Evolutionary conservation across 768 basidiomycete species (phyloP).

Genomic region (Lactarius akahatsu): DNA sequence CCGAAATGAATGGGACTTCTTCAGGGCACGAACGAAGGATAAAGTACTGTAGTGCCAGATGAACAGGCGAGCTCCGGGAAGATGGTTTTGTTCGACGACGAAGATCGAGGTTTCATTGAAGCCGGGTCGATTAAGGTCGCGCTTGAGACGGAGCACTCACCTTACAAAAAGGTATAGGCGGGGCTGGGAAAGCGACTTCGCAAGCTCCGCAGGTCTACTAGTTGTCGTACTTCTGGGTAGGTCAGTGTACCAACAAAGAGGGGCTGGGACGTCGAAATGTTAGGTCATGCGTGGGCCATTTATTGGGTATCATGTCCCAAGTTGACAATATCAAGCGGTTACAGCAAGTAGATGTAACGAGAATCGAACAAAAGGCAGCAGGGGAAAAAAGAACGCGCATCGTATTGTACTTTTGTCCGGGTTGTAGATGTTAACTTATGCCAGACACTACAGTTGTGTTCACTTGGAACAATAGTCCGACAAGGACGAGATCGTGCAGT

Average conservation of each 20-base stretch:
- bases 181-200: background rate
- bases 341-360: background rate
- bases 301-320: background rate
- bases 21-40: background rate
- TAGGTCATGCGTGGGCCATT: background rate
- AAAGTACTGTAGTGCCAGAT: background rate
- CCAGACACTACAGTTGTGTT: no score
- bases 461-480: no score
- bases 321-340: background rate
- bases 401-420: background rate
- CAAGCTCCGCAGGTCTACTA: background rate
- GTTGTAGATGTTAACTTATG: no score
- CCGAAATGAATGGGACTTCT: background rate
- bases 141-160: no score
- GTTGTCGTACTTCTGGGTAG: background rate
- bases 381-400: background rate
- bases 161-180: no score
- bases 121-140: no score
- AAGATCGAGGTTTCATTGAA: no score
- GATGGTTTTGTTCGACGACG: no score
- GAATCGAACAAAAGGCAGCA: background rate
- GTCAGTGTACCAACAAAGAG: background rate
- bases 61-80: no score
- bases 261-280: background rate
- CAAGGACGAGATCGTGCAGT: no score